These are phyloP conservation scores for Isabelozyma rhagii DNA, from an alignment of 805 yeast species.

Conservation along the genomic window DNA sequence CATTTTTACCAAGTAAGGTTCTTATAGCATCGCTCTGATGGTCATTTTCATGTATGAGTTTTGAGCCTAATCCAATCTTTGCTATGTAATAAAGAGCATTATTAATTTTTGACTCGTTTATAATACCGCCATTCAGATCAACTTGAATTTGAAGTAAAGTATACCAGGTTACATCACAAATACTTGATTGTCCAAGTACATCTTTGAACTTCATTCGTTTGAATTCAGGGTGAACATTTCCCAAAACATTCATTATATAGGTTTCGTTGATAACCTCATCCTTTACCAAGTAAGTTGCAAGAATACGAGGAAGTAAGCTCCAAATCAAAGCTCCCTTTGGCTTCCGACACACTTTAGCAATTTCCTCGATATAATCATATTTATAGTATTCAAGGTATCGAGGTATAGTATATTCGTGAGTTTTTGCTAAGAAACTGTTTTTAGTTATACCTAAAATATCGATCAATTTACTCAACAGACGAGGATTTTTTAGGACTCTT, in stretches of 20 bases:
- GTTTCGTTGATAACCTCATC: constrained; percentile 45
- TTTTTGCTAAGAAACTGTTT: constrained; percentile 61
- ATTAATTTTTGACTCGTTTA: constrained; percentile 32
- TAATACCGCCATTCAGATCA: constrained; percentile 23
- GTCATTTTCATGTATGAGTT: constrained; percentile 8
- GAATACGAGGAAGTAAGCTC: constrained; percentile 46
- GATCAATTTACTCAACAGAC: constrained; percentile 57
- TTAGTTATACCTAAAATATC: constrained; percentile 62
- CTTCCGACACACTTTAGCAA: constrained; percentile 52
- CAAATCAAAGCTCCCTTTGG: constrained; percentile 47
- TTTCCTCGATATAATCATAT: constrained; percentile 57
- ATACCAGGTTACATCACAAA: constrained; percentile 39
- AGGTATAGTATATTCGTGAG: constrained; percentile 74
- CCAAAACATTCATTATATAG: constrained; percentile 51
- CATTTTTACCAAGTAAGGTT: constrained; percentile 47
- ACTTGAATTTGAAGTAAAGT: constrained; percentile 30
- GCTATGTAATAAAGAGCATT: constrained; percentile 44
- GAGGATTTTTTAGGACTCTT: constrained; percentile 57
- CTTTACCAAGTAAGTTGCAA: constrained; percentile 57
- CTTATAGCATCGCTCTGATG: constrained; percentile 19
- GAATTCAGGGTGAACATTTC: constrained; percentile 51
- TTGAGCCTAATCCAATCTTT: constrained; percentile 14
- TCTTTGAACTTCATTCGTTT: constrained; percentile 28
- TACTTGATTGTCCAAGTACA: constrained; percentile 22
- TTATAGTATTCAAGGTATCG: constrained; percentile 65